phyloP scores from a whole-genome alignment of 805 yeast species.

The Peterozyma xylosa region DNA sequence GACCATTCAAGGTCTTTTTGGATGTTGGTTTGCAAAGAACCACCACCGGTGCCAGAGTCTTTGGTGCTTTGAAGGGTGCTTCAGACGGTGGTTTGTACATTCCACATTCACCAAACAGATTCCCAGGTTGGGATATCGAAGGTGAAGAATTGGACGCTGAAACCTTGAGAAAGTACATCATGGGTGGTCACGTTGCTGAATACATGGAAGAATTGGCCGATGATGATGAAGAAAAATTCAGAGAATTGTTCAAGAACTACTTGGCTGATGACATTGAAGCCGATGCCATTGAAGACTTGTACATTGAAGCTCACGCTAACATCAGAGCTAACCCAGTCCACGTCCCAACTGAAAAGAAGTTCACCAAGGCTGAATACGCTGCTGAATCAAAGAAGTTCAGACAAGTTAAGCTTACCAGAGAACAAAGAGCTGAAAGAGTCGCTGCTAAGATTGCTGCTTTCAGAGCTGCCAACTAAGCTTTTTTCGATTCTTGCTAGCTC shows the following conservation, averaged over 20 bases:
- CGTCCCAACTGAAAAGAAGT: slow-evolving; percentile 86
- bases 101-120: slow-evolving; percentile 99
- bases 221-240: slow-evolving; percentile 99
- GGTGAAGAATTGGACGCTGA: slow-evolving; percentile 97
- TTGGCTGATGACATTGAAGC: slow-evolving; percentile 96
- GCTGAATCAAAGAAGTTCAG: slow-evolving; percentile 92
- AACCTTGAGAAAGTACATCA: slow-evolving; percentile 95
- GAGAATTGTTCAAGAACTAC: slow-evolving; percentile 92
- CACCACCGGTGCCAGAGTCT: slow-evolving; percentile 99
- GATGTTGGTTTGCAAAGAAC: slow-evolving; percentile 99
- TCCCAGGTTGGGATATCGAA: slow-evolving; percentile 99
- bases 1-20: slow-evolving; percentile 99
- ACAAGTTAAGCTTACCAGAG: slow-evolving; percentile 81
- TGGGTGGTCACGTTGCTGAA: slow-evolving; percentile 99
- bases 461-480: slow-evolving; percentile 44
- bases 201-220: slow-evolving; percentile 99
- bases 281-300: slow-evolving; percentile 92
- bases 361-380: slow-evolving; percentile 97
- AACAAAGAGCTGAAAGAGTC: slow-evolving; percentile 83
- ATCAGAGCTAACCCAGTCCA: slow-evolving; percentile 94
- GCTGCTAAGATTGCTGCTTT: slow-evolving; percentile 92
- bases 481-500: not conserved
- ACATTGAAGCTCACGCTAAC: slow-evolving; percentile 87
- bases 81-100: slow-evolving; percentile 99
- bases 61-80: slow-evolving; percentile 99